Evolutionary conservation across 1,139 yeast species (phyloP).

Genomic region (Lodderomyces margitis): DNA sequence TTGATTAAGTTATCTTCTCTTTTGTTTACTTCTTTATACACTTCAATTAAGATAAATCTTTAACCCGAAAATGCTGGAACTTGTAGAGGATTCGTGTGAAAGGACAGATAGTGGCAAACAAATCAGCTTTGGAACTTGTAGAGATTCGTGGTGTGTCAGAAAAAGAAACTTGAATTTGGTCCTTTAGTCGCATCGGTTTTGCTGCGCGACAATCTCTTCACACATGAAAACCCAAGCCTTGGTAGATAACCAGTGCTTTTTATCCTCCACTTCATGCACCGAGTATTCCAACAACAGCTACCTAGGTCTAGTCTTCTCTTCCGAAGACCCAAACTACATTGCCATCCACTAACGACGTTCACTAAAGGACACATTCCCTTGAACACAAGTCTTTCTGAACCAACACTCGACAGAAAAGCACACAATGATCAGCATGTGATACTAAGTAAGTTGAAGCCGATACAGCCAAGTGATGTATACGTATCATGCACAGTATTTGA

Average conservation of each 20-base stretch:
- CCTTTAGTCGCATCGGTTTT: too few relatives aligned
- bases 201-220: constrained; percentile 1
- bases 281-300: not conserved
- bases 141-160: too few relatives aligned
- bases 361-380: constrained; percentile 1
- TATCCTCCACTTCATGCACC: not conserved
- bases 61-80: too few relatives aligned
- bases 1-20: constrained; percentile 46
- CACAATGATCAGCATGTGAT: constrained; percentile 13
- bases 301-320: not conserved
- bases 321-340: not conserved
- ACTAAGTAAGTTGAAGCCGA: constrained; percentile 46
- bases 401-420: not conserved
- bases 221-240: too few relatives aligned
- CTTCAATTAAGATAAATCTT: not conserved
- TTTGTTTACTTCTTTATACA: constrained; percentile 5
- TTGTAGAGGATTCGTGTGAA: too few relatives aligned
- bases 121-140: too few relatives aligned
- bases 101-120: too few relatives aligned
- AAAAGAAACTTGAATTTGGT: not conserved
- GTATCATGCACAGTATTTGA: constrained; percentile 78
- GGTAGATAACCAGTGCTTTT: too few relatives aligned
- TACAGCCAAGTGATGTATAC: constrained; percentile 55
- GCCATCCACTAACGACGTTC: not conserved
- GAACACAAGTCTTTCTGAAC: constrained; percentile 1